These are phyloP conservation scores for Stentor coeruleus DNA, from an alignment of 73 alveolate species.

Conservation along the genomic window DNA sequence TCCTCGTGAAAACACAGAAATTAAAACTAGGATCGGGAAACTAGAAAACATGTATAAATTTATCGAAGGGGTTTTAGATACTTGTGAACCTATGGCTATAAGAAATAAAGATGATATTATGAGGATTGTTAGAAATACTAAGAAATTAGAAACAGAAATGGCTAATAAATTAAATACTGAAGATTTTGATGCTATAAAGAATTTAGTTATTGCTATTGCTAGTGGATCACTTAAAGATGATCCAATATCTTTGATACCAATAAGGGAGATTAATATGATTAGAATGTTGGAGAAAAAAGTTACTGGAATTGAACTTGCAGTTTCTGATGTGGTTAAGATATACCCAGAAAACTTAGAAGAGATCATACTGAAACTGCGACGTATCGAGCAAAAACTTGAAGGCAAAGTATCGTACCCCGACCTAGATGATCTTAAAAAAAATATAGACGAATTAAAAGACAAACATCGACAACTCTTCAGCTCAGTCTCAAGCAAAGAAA, in stretches of 20 bases:
- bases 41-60: conserved; percentile 76
- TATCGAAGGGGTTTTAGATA: conserved; percentile 56
- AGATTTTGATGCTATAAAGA: background rate
- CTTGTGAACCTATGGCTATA: conserved; percentile 55
- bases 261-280: background rate
- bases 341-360: conserved; percentile 13
- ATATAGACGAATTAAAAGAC: background rate
- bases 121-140: conserved; percentile 64
- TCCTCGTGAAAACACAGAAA: conserved; percentile 81
- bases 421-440: background rate
- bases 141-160: conserved; percentile 67
- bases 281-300: background rate
- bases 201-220: background rate
- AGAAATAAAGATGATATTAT: conserved; percentile 69
- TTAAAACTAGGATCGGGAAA: conserved; percentile 63
- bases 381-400: background rate
- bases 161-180: conserved; percentile 36
- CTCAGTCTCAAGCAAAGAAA: background rate
- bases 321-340: background rate
- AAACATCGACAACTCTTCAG: background rate
- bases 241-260: background rate
- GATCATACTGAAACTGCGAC: background rate
- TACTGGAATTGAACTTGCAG: background rate
- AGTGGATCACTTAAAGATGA: background rate
- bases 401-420: background rate